Base-by-base conservation (phyloP, 495 filamentous ascomycete species). In the Aspergillus sclerotiicarbonarius region DNA sequence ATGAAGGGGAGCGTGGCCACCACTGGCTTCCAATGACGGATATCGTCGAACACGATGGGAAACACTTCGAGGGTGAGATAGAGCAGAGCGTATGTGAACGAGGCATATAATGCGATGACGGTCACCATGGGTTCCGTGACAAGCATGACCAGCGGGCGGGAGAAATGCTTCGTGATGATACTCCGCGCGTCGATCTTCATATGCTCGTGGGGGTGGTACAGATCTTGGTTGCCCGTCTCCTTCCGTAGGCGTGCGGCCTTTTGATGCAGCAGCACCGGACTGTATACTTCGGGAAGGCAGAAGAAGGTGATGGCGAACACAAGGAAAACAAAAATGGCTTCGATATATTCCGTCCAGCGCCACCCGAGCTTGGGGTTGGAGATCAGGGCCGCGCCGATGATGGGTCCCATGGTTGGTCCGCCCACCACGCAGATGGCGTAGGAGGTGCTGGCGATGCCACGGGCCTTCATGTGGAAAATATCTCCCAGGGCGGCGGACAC, bases 401-500 rank as follows among this genome's bases (percentile, higher is more conserved):
- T 65, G 8, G 80, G 80, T 4, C 71, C 80, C 6, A 73, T 39
- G 9, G 80, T 57, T 7, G 80, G 79, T 0, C 80, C 76, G 10
- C 71, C 69, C 15, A 74, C 72, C 3, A 81, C 75, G 6, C 68
- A 65, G 1, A 72, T 54, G 1, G 78, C 70, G 25, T 79, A 81
- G 16, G 80, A 62, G 2, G 69, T 61, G 7, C 81, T 65, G 0
- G 80, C 79, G 0, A 70, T 66, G 0, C 77, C 72, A 13, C 73
- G 59, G 6, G 67, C 57, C 19, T 63, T 60, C 50, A 62, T 61
- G 9, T 59, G 58, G 54, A 67, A 83, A 20, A 84, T 76, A 57
- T 85, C 82, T 0, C 75, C 80, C 5, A 84, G 59, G 0, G 76
- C 76, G 1, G 76, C 82, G 3, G 66, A 69, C 12, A 76, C 76